phyloP scores from a whole-genome alignment of 345 rosid genomes.

The Brassica carinata region DNA sequence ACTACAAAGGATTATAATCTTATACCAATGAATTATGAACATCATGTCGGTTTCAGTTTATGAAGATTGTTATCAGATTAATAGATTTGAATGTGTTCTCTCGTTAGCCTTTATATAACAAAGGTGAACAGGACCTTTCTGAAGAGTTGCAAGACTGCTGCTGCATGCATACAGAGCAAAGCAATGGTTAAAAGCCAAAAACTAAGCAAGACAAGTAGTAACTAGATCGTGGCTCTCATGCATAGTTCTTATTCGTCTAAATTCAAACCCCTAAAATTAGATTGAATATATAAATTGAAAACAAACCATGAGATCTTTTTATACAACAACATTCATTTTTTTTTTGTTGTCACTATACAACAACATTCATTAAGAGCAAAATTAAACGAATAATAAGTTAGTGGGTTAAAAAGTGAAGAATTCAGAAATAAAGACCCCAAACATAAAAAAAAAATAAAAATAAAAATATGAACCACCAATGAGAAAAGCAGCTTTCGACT shows the following conservation, averaged over 20 bases:
- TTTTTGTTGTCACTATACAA: not conserved
- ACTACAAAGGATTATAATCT: not conserved
- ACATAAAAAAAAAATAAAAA: not conserved
- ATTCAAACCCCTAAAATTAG: not conserved
- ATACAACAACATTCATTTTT: too few relatives aligned
- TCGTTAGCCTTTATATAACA: not conserved
- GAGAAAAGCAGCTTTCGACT: not conserved
- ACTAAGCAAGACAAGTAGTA: not conserved
- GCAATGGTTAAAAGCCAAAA: not conserved
- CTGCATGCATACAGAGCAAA: not conserved
- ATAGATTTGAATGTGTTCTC: not conserved
- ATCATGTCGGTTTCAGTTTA: not conserved
- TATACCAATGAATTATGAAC: slow-evolving; percentile 1
- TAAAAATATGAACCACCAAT: slow-evolving; percentile 25
- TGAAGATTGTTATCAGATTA: not conserved
- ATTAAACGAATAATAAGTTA: not conserved
- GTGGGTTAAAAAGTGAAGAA: slow-evolving; percentile 2
- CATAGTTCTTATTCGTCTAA: not conserved
- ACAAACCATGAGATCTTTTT: not conserved
- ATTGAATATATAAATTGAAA: not conserved
- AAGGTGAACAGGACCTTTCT: not conserved
- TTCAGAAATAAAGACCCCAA: not conserved
- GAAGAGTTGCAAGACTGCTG: not conserved
- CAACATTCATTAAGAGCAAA: not conserved
- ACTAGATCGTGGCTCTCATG: not conserved